These are phyloP conservation scores for Ogataea salicorniae DNA, from an alignment of 805 yeast species.

Conservation along the genomic window DNA sequence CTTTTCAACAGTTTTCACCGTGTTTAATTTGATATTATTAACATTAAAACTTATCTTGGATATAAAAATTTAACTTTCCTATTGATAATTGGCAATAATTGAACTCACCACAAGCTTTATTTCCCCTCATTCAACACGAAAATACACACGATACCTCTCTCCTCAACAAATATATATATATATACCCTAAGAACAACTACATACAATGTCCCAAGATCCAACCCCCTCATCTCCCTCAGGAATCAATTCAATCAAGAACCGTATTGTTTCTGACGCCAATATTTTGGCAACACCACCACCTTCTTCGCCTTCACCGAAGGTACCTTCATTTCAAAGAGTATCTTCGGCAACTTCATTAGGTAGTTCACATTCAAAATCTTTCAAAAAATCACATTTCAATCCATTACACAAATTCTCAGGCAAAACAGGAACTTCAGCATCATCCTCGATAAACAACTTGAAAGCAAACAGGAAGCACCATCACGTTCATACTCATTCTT, in stretches of 20 bases:
- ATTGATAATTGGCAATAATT: no score
- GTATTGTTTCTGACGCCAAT: background rate
- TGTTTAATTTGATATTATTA: no score
- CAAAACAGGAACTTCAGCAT: background rate
- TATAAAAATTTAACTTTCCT: no score
- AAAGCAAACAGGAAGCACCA: background rate
- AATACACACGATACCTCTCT: background rate
- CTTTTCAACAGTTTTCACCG: no score
- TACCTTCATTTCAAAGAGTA: background rate
- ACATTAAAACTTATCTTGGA: no score
- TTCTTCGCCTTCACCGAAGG: background rate
- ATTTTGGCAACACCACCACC: no score
- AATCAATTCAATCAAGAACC: background rate
- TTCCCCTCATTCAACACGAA: no score
- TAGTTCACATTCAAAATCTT: background rate
- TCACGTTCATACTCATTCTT: background rate
- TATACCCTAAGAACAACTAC: background rate
- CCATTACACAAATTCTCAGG: slow-evolving; percentile 5
- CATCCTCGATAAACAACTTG: background rate
- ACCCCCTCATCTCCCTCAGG: no score
- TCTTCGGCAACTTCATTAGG: background rate
- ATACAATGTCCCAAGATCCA: background rate
- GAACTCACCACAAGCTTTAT: no score
- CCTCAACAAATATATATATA: background rate
- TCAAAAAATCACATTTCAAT: slow-evolving; percentile 4